A percentile compares a stretch with the other conserved stretches of the same genome.
Conservation (phyloP, 2,329 filamentous ascomycete species). For the Colletotrichum camelliae region DNA sequence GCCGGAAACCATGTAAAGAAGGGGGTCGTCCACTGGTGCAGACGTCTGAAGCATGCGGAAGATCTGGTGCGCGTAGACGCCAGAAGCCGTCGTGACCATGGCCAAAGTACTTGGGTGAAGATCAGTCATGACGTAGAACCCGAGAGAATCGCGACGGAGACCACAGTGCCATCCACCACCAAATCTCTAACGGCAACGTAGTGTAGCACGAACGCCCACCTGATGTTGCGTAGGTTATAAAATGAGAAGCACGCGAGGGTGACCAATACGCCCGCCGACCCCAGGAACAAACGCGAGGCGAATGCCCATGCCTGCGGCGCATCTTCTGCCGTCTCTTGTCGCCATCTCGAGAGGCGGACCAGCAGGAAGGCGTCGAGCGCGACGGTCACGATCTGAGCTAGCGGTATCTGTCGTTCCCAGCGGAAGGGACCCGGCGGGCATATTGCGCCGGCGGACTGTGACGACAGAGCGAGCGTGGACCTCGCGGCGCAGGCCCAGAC, state of each 20-base stretch:
- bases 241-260: slow-evolving; percentile 32
- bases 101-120: slow-evolving; percentile 32
- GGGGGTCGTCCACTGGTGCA: not conserved
- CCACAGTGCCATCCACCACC: slow-evolving; percentile 31
- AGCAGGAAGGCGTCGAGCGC: slow-evolving; percentile 36
- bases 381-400: slow-evolving; percentile 32
- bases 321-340: slow-evolving; percentile 29
- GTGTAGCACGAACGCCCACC: slow-evolving; percentile 34
- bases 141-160: slow-evolving; percentile 28
- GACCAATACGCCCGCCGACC: slow-evolving; percentile 26
- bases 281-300: slow-evolving; percentile 26
- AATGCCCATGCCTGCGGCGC: slow-evolving; percentile 25
- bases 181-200: slow-evolving; percentile 33
- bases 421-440: slow-evolving; percentile 29
- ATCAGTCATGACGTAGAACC: slow-evolving; percentile 29
- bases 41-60: not conserved
- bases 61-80: slow-evolving; percentile 28
- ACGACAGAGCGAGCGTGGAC: slow-evolving; percentile 29
- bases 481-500: slow-evolving; percentile 36
- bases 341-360: slow-evolving; percentile 28
- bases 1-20: not conserved
- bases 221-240: slow-evolving; percentile 29
- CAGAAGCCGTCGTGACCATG: slow-evolving; percentile 27
- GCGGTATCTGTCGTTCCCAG: slow-evolving; percentile 31
- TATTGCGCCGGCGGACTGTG: slow-evolving; percentile 31